Percentiles rank a stretch among this genome's conserved stretches.
Conservation (phyloP, 345 rosid genomes). For the Schrenkiella parvula region DNA sequence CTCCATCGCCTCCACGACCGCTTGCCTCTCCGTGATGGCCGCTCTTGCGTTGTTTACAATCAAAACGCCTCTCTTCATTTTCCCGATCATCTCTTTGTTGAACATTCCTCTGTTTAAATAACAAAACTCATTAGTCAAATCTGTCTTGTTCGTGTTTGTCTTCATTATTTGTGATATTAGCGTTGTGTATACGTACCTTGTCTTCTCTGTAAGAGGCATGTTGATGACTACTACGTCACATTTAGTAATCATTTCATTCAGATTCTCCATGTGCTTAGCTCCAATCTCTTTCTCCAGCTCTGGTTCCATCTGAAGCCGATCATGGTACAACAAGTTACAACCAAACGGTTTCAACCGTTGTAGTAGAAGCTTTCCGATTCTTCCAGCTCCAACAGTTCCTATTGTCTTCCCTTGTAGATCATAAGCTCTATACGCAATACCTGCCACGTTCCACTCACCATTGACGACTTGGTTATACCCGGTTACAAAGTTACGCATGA, state of each 20-base stretch:
- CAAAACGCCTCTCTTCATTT: constrained; percentile 82
- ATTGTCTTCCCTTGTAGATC: constrained; percentile 96
- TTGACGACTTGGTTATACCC: constrained; percentile 73
- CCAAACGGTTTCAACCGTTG: constrained; percentile 89
- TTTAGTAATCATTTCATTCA: constrained; percentile 75
- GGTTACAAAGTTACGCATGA: constrained; percentile 82
- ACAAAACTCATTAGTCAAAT: not conserved
- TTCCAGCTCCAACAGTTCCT: constrained; percentile 89
- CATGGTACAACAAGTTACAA: constrained; percentile 84
- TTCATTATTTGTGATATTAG: not conserved
- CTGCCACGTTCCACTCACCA: constrained; percentile 97
- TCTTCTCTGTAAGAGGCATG: constrained; percentile 85
- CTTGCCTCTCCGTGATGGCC: constrained; percentile 88
- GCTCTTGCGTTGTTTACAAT: constrained; percentile 96
- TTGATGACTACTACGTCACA: constrained; percentile 85
- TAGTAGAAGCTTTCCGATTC: constrained; percentile 82
- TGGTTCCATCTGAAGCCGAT: constrained; percentile 69
- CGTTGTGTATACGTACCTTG: constrained; percentile 46
- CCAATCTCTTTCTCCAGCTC: constrained; percentile 67
- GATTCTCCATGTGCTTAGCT: constrained; percentile 74
- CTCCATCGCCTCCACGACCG: constrained; percentile 76
- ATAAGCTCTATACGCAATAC: constrained; percentile 75
- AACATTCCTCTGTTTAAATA: constrained; percentile 60
- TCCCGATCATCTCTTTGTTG: constrained; percentile 66
- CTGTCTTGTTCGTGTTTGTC: not conserved